phyloP scores from a whole-genome alignment of 1,139 yeast genomes.

The Candida mesenterica region DNA sequence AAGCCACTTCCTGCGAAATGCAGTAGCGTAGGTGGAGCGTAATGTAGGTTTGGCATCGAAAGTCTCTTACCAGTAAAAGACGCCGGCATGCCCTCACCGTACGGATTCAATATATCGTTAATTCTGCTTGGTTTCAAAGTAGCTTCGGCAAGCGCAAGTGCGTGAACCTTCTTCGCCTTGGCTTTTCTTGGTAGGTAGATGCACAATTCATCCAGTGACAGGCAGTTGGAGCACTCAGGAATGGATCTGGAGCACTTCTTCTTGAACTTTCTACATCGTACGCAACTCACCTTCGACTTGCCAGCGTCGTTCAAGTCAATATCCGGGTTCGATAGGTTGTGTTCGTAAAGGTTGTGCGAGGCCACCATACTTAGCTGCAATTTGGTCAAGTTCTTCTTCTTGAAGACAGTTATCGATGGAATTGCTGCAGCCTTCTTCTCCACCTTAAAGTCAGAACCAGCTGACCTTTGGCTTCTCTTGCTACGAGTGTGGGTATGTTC shows the following conservation, averaged over 20 bases:
- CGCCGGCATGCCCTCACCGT: too few relatives aligned
- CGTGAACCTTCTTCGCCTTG: neutral
- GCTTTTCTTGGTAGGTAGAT: slow-evolving; percentile 20
- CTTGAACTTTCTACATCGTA: slow-evolving; percentile 25
- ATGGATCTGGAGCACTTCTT: slow-evolving; percentile 23
- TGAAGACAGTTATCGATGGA: slow-evolving; percentile 22
- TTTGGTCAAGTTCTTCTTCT: slow-evolving; percentile 21
- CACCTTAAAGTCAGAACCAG: slow-evolving; percentile 7
- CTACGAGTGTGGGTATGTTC: too few relatives aligned
- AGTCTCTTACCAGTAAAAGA: too few relatives aligned
- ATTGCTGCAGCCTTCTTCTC: slow-evolving; percentile 1
- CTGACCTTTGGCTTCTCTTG: too few relatives aligned
- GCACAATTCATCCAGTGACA: slow-evolving; percentile 23
- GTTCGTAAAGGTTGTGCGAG: slow-evolving; percentile 19
- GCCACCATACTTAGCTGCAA: slow-evolving; percentile 8
- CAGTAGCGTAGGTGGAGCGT: too few relatives aligned
- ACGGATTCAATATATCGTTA: slow-evolving; percentile 1
- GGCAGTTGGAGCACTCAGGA: slow-evolving; percentile 27
- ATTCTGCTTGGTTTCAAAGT: neutral
- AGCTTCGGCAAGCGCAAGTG: too few relatives aligned
- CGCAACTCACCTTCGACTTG: slow-evolving; percentile 22
- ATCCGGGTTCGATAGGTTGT: slow-evolving; percentile 17
- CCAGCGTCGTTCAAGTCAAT: slow-evolving; percentile 15
- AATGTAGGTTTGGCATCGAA: too few relatives aligned
- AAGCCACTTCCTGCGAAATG: too few relatives aligned